These are phyloP conservation scores for Boletus sp. DNA, from an alignment of 1,284 basidiomycete genomes.

Conservation along the genomic window DNA sequence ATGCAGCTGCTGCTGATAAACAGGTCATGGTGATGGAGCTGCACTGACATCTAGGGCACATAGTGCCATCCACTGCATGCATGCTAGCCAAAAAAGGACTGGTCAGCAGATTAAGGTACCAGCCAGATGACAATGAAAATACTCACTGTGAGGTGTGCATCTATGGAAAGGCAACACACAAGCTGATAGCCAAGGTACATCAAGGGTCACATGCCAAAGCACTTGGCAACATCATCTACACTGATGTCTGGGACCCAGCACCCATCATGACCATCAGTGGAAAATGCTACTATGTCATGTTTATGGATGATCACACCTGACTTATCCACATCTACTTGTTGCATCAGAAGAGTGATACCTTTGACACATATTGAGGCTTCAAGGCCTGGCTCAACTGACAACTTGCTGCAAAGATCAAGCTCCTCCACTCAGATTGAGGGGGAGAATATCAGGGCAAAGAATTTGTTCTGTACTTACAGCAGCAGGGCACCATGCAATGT, in stretches of 20 bases:
- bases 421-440: too few relatives aligned
- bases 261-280: rapidly evolving
- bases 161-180: neutral
- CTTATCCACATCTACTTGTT: neutral
- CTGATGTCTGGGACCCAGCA: neutral
- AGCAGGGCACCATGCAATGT: too few relatives aligned
- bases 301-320: rapidly evolving
- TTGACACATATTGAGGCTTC: neutral
- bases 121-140: too few relatives aligned
- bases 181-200: neutral
- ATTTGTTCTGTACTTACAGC: too few relatives aligned
- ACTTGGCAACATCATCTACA: too few relatives aligned
- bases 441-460: too few relatives aligned
- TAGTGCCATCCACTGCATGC: too few relatives aligned
- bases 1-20: too few relatives aligned
- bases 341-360: neutral
- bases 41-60: too few relatives aligned
- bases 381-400: too few relatives aligned
- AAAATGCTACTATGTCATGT: neutral
- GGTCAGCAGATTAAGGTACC: neutral
- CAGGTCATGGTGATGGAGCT: too few relatives aligned
- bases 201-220: rapidly evolving
- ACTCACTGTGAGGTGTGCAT: neutral
- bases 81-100: neutral
- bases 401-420: too few relatives aligned